These are phyloP conservation scores for Forsythia suspensa DNA, from an alignment of 257 asterid genomes.

Conservation along the genomic window DNA sequence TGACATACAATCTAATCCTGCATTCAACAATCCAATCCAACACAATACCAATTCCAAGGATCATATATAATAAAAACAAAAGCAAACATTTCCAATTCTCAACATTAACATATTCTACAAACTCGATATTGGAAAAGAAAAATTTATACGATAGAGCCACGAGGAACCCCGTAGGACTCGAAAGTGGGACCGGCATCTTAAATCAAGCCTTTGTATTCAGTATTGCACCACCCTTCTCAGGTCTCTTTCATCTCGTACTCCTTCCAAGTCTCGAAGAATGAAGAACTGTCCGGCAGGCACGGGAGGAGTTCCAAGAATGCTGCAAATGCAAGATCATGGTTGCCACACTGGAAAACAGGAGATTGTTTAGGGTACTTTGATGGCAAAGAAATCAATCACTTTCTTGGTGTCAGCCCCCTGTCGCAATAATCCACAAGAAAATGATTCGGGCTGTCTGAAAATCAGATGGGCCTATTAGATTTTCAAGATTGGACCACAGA, in stretches of 20 bases:
- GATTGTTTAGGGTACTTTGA: slow-evolving; percentile 71
- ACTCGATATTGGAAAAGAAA: background rate
- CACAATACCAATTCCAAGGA: slow-evolving; percentile 2
- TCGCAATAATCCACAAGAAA: slow-evolving; percentile 95
- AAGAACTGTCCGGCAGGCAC: slow-evolving; percentile 67
- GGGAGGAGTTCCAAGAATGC: slow-evolving; percentile 84
- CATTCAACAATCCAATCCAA: background rate
- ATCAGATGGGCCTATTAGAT: slow-evolving; percentile 46
- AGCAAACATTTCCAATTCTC: background rate
- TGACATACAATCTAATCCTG: background rate
- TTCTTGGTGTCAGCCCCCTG: slow-evolving; percentile 55
- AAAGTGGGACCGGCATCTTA: slow-evolving; percentile 89
- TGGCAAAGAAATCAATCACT: slow-evolving; percentile 69
- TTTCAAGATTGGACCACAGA: slow-evolving; percentile 78
- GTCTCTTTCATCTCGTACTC: slow-evolving; percentile 73
- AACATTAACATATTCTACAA: background rate
- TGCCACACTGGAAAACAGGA: slow-evolving; percentile 80
- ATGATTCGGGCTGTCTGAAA: slow-evolving; percentile 62
- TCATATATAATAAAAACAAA: background rate
- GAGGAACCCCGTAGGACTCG: slow-evolving; percentile 81
- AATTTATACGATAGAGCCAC: slow-evolving; percentile 70
- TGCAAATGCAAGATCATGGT: slow-evolving; percentile 78
- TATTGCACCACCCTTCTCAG: slow-evolving; percentile 86
- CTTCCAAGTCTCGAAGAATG: slow-evolving; percentile 76
- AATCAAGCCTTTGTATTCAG: slow-evolving; percentile 76